phyloP scores from a whole-genome alignment of 225 moss, liverwort and hornwort species.

The Physcomitrellopsis africana region DNA sequence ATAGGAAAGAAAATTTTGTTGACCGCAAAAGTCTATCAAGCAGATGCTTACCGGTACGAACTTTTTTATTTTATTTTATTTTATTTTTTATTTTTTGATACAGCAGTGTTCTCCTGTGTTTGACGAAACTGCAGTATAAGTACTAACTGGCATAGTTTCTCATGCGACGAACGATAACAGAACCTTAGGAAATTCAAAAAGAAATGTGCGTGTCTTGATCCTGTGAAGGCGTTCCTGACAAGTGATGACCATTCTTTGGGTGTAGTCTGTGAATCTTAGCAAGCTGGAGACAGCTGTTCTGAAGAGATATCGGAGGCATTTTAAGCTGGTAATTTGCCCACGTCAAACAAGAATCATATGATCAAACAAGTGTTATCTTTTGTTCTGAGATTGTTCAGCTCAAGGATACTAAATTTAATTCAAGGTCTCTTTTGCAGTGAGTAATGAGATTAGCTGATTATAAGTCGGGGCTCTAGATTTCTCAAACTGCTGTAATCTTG shows the following conservation, averaged over 20 bases:
- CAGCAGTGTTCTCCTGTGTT: no score
- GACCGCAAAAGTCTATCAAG: conserved; percentile 41
- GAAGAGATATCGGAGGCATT: conserved; percentile 63
- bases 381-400: neutral
- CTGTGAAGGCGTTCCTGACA: neutral
- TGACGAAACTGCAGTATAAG: neutral
- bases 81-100: neutral
- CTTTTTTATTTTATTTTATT: no score
- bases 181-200: neutral
- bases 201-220: neutral
- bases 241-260: neutral
- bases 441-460: no score
- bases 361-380: neutral
- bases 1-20: conserved; percentile 20
- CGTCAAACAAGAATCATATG: neutral
- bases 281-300: conserved; percentile 59
- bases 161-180: neutral
- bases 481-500: neutral
- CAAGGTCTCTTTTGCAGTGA: no score
- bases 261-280: conserved; percentile 64
- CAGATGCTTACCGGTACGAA: conserved; percentile 52
- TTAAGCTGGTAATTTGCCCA: conserved; percentile 49
- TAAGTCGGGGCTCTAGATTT: neutral
- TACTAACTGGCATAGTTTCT: neutral
- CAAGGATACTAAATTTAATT: neutral